Percentiles rank a stretch among this genome's conserved stretches.
phyloP scores from a whole-genome alignment of 2,329 filamentous ascomycete species.

The Diplodia intermedia region DNA sequence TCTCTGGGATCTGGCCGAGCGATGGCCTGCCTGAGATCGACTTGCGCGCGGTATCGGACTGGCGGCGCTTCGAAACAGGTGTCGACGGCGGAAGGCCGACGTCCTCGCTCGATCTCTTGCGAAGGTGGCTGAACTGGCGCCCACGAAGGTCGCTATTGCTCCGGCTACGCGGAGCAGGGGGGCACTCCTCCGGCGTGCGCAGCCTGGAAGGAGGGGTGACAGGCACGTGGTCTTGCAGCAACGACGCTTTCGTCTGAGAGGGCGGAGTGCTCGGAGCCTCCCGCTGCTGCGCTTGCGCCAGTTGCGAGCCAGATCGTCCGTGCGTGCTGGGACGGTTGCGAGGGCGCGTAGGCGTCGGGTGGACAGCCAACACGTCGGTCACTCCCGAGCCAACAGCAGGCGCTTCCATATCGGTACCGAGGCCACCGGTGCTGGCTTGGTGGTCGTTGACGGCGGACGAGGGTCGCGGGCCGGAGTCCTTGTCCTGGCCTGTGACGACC shows the following conservation, averaged over 20 bases:
- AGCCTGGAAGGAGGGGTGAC: neutral
- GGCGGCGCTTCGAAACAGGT: neutral
- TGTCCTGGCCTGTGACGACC: neutral
- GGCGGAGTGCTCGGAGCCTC: neutral
- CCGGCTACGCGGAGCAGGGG: neutral
- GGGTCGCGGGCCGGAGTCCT: neutral
- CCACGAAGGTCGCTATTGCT: neutral
- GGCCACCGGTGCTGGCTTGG: neutral
- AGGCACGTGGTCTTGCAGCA: no score
- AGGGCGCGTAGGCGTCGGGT: neutral
- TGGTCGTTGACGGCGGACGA: neutral
- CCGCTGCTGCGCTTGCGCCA: neutral
- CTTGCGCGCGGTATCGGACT: neutral
- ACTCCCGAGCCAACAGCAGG: neutral
- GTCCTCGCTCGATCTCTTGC: constrained; percentile 9
- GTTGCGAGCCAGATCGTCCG: neutral
- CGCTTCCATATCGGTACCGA: neutral
- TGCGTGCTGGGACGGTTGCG: neutral
- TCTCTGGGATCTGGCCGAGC: neutral
- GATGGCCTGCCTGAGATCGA: neutral
- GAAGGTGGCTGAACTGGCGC: neutral
- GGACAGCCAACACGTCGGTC: neutral
- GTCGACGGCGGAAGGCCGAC: neutral
- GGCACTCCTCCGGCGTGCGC: neutral
- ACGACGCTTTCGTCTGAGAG: neutral